phyloP scores from a whole-genome alignment of 1,284 basidiomycete genomes.

The Sporisorium graminicola region DNA sequence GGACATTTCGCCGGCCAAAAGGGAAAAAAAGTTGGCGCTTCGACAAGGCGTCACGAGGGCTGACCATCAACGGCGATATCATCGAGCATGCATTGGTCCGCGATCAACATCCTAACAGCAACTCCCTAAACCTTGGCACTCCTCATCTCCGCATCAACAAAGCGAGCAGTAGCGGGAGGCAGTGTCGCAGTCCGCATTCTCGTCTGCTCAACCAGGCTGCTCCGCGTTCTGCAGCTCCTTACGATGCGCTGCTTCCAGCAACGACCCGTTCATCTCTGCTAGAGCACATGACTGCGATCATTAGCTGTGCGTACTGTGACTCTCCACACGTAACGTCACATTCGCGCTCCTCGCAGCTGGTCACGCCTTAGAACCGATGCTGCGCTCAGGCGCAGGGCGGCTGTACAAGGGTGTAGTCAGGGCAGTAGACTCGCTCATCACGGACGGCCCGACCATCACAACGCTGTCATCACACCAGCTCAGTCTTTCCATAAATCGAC shows the following conservation, averaged over 20 bases:
- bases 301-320: not conserved
- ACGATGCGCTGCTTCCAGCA: constrained; percentile 12
- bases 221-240: not conserved
- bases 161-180: not conserved
- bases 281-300: constrained; percentile 1
- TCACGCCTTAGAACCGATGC: constrained; percentile 28
- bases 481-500: not conserved
- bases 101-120: not conserved
- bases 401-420: constrained; percentile 33
- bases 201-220: not conserved
- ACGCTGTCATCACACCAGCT: not conserved
- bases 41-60: constrained; percentile 8
- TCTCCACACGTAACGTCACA: constrained; percentile 1
- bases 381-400: constrained; percentile 33
- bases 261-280: not conserved
- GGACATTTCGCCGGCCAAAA: not conserved
- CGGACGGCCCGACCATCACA: constrained; percentile 5
- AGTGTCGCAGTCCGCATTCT: not conserved
- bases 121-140: not conserved
- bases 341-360: constrained; percentile 15
- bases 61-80: not conserved
- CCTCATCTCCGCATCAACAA: not conserved
- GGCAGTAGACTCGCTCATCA: constrained; percentile 1
- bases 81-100: not conserved
- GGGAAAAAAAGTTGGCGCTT: constrained; percentile 4